Evolutionary conservation across 148 eudicot genomes (phyloP), one percentile per base, ranked within the genome.

Genomic region (Limonium bicolor): DNA sequence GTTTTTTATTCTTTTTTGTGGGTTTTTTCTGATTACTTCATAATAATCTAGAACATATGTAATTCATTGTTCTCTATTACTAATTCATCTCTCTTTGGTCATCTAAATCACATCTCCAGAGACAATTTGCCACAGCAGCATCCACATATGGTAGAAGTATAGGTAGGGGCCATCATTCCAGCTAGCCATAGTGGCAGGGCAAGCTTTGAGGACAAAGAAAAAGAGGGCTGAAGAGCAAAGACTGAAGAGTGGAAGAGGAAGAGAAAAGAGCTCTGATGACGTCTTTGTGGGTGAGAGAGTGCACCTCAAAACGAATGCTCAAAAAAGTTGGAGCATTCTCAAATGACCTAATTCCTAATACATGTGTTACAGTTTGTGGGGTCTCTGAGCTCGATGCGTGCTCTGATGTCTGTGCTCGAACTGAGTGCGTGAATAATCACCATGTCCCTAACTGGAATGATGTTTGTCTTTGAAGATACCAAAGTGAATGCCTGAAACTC

Each of bases 371-470:
- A 0, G 69, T 71, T 4, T 66, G 72, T 32, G 77, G 77, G 1
- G 77, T 66, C 28, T 71, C 72, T 18, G 72, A 66, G 41, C 65
- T 71, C 2, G 77, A 71, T 55, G 77, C 72, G 35, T 71, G 77
- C 39, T 43, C 77, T 25, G 77, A 71, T 59, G 77, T 72, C 1
- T 71, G 77, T 31, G 77, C 77, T 21, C 58, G 77, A 5, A 71
- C 72, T 1, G 72, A 66, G 7, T 71, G 72, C 33, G 72, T 66
- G 17, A 71, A 71, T 43, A 68, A 66, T 14, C 77, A 71, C 34
- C 77, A 71, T 27, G 77, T 71, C 2, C 77, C 77, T 0, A 55
- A 62, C 32, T 71, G 77, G 77, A 71, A 71, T 31, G 77, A 71
- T 29, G 47, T 63, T 20, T 71, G 77, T 17, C 60, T 71, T 9